phyloP scores from a whole-genome alignment of 495 filamentous ascomycete species.

The Aspergillus baeticus region DNA sequence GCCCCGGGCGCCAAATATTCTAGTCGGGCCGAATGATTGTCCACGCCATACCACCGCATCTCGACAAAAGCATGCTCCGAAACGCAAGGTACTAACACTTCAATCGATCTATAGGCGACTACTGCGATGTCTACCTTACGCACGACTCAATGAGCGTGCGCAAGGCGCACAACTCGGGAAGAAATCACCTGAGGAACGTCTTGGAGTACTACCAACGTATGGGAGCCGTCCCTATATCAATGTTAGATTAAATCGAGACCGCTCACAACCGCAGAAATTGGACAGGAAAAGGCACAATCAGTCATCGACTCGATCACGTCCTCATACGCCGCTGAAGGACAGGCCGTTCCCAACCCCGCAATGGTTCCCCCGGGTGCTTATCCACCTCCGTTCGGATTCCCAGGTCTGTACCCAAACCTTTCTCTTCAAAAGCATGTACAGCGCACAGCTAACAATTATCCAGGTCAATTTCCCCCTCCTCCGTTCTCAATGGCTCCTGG shows the following conservation, averaged over 20 bases:
- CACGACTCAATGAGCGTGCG: constrained; percentile 99
- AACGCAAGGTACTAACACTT: constrained; percentile 9
- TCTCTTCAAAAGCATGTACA: not conserved
- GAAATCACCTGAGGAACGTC: constrained; percentile 96
- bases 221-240: constrained; percentile 14
- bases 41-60: not conserved
- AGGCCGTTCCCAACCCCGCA: constrained; percentile 80
- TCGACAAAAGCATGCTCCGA: not conserved
- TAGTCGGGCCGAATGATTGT: not conserved
- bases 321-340: constrained; percentile 91
- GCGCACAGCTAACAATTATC: constrained; percentile 26
- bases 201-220: constrained; percentile 97
- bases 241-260: not conserved
- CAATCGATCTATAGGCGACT: constrained; percentile 69
- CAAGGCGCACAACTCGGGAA: constrained; percentile 94
- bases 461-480: constrained; percentile 54
- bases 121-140: constrained; percentile 99
- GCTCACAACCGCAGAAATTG: constrained; percentile 66
- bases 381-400: constrained; percentile 56
- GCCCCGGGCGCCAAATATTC: not conserved
- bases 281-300: constrained; percentile 95
- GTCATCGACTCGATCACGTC: constrained; percentile 97
- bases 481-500: constrained; percentile 53
- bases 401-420: constrained; percentile 39
- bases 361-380: constrained; percentile 54